Evolutionary conservation across 2,329 filamentous ascomycete species (phyloP), one percentile per base, ranked within the genome.

Genomic region (Aspergillus versicolor): DNA sequence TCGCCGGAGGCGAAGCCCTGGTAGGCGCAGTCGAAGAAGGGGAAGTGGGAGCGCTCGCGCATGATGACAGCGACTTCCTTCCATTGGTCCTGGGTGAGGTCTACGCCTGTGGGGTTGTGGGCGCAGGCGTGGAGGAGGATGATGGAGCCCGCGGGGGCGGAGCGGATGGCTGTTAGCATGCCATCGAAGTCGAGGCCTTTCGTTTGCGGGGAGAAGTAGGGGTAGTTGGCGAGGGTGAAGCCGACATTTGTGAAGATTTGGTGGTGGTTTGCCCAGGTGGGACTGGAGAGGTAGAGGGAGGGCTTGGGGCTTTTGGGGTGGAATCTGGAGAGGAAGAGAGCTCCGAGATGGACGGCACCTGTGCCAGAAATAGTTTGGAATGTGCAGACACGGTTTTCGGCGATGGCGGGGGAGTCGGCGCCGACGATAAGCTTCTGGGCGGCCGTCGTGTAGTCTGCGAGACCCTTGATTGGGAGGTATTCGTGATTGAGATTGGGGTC

Each of bases 251-350:
- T 85, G 81, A 99, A 96, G 82, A 99, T 97, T 77, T 97, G 94
- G 80, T 95, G 88, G 86, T 99, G 94, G 81, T 99, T 99, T 66
- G 90, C 92, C 94, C 94, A 99, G 61, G 94, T 99, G 52, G 94
- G 94, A 75, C 89, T 90, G 70, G 92, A 96, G 75, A 97, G 82
- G 83, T 96, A 97, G 77, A 95, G 85, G 83, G 85, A 71, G 84
- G 82, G 70, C 82, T 73, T 53, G 74, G 70, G 76, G 32, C 21
- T 38, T 21, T 43, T 21, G 57, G 81, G 81, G 83, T 91, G 96
- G 85, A 97, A 99, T 75, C 88, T 92, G 75, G 89, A 81, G 59
- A 99, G 88, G 86, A 99, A 99, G 66, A 96, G 87, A 62, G 88
- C 92, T 64, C 94, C 94, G 38, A 97, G 81, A 74, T 99, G 94